Evolutionary conservation across 1,284 basidiomycete genomes (phyloP).

Genomic region (Irpex sp.): DNA sequence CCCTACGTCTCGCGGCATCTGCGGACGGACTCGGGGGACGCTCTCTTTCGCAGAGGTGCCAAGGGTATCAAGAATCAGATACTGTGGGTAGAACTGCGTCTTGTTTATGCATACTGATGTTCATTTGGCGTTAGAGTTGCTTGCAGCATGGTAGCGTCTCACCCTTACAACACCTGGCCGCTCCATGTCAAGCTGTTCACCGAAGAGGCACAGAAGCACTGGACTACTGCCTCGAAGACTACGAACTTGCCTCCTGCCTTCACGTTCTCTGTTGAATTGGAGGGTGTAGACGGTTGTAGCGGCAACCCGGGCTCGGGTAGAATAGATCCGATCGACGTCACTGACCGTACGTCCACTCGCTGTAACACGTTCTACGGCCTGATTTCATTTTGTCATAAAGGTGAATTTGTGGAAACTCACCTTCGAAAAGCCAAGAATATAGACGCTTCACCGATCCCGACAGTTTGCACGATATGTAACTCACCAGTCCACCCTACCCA

Average conservation of each 20-base stretch:
- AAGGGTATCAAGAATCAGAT: slow-evolving; percentile 34
- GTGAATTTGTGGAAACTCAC: slow-evolving; percentile 51
- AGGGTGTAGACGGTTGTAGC: slow-evolving; percentile 72
- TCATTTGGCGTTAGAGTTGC: slow-evolving; percentile 32
- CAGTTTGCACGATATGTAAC: slow-evolving; percentile 38
- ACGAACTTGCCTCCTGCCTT: slow-evolving; percentile 47
- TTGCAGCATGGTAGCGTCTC: slow-evolving; percentile 50
- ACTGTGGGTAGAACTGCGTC: slow-evolving; percentile 32
- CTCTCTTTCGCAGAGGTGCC: slow-evolving; percentile 29
- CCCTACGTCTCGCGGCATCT: slow-evolving; percentile 58
- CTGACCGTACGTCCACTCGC: slow-evolving; percentile 50
- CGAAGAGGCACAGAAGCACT: slow-evolving; percentile 48
- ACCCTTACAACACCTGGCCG: slow-evolving; percentile 63
- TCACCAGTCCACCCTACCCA: slow-evolving; percentile 10
- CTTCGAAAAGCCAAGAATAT: slow-evolving; percentile 48
- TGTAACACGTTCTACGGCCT: background rate
- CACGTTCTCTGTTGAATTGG: slow-evolving; percentile 51
- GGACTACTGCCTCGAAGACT: slow-evolving; percentile 35
- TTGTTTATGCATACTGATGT: background rate
- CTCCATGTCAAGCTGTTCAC: slow-evolving; percentile 70
- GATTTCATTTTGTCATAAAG: slow-evolving; percentile 24
- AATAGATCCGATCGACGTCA: slow-evolving; percentile 57
- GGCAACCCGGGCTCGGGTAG: slow-evolving; percentile 45
- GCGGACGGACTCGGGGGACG: slow-evolving; percentile 37
- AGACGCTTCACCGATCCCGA: slow-evolving; percentile 19